phyloP scores from a whole-genome alignment of 768 basidiomycete genomes.

The Mycena amicta region DNA sequence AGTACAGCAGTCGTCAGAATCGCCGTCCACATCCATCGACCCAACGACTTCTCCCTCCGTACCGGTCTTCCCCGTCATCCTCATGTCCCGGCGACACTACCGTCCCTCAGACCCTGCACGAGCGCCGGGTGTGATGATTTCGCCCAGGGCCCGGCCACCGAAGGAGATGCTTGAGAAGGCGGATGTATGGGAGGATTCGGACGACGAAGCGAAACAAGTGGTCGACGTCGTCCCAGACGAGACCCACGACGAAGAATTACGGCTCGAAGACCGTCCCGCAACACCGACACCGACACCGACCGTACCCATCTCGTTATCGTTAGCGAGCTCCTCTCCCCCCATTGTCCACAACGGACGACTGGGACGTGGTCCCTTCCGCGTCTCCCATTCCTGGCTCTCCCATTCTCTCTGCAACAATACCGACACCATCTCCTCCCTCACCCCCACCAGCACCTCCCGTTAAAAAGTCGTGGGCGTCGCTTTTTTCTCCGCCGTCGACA shows the following conservation, averaged over 20 bases:
- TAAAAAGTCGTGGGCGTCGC: slow-evolving; percentile 81
- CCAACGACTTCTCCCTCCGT: neutral
- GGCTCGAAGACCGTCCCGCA: slow-evolving; percentile 37
- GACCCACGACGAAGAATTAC: neutral
- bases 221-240: neutral
- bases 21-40: neutral
- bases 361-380: slow-evolving; percentile 13
- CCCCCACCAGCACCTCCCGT: slow-evolving; percentile 31
- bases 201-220: neutral
- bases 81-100: slow-evolving; percentile 25
- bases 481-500: slow-evolving; percentile 28
- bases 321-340: neutral
- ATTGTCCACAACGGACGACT: slow-evolving; percentile 8
- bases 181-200: slow-evolving; percentile 50
- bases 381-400: slow-evolving; percentile 13
- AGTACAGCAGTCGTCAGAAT: neutral
- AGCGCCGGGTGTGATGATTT: slow-evolving; percentile 76
- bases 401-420: slow-evolving; percentile 4
- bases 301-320: slow-evolving; percentile 8
- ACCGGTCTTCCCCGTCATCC: neutral
- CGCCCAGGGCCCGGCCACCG: slow-evolving; percentile 64
- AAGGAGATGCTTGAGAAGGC: slow-evolving; percentile 54
- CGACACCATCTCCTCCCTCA: slow-evolving; percentile 15
- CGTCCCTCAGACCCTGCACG: slow-evolving; percentile 63
- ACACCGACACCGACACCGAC: slow-evolving; percentile 54